Evolutionary conservation across 176 grass and related monocot species (phyloP).

Genomic region (Musa beccarii): DNA sequence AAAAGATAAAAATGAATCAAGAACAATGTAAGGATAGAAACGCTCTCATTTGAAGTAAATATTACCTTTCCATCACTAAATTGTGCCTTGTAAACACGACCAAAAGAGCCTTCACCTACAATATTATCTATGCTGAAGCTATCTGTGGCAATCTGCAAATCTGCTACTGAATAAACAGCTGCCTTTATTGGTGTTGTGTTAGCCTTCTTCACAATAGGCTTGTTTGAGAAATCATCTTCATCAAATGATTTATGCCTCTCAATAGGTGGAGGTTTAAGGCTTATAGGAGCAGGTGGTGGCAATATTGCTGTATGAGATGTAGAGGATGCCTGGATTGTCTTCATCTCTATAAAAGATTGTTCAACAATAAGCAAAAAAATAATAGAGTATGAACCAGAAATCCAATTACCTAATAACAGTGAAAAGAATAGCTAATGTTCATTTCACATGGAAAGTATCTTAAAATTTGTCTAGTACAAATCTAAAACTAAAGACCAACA

Average conservation of each 20-base stretch:
- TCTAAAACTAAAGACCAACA: background rate
- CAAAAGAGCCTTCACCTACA: slow-evolving; percentile 93
- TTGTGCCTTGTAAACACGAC: slow-evolving; percentile 81
- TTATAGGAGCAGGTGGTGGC: slow-evolving; percentile 41
- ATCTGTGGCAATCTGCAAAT: slow-evolving; percentile 91
- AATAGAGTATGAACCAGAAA: background rate
- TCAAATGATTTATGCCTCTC: slow-evolving; percentile 60
- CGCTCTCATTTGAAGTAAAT: background rate
- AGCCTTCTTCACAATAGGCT: slow-evolving; percentile 41
- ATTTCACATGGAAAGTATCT: background rate
- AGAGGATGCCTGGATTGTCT: slow-evolving; percentile 25
- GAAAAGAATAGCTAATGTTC: background rate
- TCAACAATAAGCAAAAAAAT: slow-evolving; percentile 5
- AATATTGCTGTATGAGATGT: slow-evolving; percentile 42
- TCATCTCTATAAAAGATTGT: slow-evolving; percentile 42
- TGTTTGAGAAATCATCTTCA: slow-evolving; percentile 71
- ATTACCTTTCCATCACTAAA: slow-evolving; percentile 89
- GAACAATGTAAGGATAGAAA: slow-evolving; percentile 9
- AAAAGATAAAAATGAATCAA: background rate
- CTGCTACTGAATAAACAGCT: slow-evolving; percentile 88
- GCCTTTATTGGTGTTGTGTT: slow-evolving; percentile 64
- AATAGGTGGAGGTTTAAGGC: slow-evolving; percentile 71
- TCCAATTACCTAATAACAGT: background rate
- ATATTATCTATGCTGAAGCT: slow-evolving; percentile 85
- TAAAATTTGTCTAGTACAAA: background rate